Evolutionary conservation across 345 rosid species (phyloP).

Genomic region (Citrus cavaleriei): DNA sequence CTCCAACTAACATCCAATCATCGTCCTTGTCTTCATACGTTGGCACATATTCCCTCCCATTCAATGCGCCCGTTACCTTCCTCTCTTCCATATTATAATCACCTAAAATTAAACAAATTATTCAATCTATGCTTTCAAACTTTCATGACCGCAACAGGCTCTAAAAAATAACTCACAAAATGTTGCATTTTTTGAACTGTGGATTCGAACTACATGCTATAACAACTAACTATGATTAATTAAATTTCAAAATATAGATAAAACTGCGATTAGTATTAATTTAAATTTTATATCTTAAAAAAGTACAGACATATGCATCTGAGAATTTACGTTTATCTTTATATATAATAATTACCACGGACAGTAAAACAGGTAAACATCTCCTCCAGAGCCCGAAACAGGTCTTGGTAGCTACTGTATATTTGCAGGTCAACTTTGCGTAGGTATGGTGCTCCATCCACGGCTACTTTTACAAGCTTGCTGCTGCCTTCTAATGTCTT

Average conservation of each 20-base stretch:
- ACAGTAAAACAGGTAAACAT: conserved; percentile 25
- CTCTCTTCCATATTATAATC: neutral
- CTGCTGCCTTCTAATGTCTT: conserved; percentile 1
- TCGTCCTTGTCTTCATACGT: conserved; percentile 24
- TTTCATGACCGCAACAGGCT: neutral
- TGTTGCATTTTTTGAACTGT: too few relatives aligned
- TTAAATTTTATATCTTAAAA: too few relatives aligned
- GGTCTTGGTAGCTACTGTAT: conserved; percentile 17
- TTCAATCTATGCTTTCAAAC: neutral
- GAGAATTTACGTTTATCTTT: neutral
- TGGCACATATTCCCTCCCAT: conserved; percentile 18
- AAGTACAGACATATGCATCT: too few relatives aligned
- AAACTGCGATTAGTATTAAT: too few relatives aligned
- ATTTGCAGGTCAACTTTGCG: conserved; percentile 29
- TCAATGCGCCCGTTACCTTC: neutral
- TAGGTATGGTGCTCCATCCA: conserved; percentile 27
- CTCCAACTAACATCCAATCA: conserved; percentile 28
- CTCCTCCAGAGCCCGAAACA: conserved; percentile 12
- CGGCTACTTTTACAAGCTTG: conserved; percentile 27
- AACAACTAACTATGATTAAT: too few relatives aligned
- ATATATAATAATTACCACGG: neutral
- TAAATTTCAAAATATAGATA: too few relatives aligned
- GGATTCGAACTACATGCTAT: too few relatives aligned
- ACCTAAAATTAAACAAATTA: too few relatives aligned
- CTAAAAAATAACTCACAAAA: too few relatives aligned